These are phyloP conservation scores for Coemansia umbellata DNA, from an alignment of 192 early-diverging fungal species.

Conservation along the genomic window DNA sequence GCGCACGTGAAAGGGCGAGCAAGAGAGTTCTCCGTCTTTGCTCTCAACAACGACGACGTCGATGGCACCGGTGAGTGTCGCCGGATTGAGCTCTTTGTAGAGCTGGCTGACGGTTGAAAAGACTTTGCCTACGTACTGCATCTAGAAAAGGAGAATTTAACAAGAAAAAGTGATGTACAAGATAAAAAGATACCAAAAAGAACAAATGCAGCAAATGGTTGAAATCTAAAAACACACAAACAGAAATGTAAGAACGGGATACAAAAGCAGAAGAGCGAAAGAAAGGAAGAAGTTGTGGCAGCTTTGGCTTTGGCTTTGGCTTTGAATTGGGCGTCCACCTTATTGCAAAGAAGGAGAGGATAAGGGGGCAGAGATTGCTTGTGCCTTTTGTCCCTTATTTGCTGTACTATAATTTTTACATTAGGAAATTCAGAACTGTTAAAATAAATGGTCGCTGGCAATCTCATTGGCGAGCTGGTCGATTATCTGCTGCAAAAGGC, in stretches of 20 bases:
- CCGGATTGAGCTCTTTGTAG: constrained; percentile 94
- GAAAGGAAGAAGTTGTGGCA: neutral
- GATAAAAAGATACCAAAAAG: too few species aligned
- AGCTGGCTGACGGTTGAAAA: constrained; percentile 82
- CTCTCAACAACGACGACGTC: constrained; percentile 95
- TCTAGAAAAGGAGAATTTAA: constrained; percentile 2
- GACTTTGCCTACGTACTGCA: constrained; percentile 64
- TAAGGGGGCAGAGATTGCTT: too few species aligned
- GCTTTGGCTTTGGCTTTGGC: too few species aligned
- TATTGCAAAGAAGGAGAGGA: too few species aligned
- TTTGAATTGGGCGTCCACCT: too few species aligned
- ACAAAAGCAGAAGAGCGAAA: neutral
- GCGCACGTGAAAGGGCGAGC: constrained; percentile 97
- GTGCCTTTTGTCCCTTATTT: too few species aligned
- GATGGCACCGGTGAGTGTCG: constrained; percentile 96
- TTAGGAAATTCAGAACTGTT: too few species aligned
- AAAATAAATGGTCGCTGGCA: neutral
- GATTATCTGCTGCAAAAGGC: neutral
- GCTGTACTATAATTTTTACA: too few species aligned
- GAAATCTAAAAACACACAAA: neutral
- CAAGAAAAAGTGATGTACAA: neutral
- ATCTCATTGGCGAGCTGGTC: constrained; percentile 1
- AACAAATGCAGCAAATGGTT: neutral
- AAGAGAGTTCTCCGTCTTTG: constrained; percentile 74
- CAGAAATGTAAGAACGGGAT: neutral